Evolutionary conservation across 345 rosid genomes (phyloP), one percentile per base, ranked within the genome.

Genomic region (Bruguiera gymnorhiza): DNA sequence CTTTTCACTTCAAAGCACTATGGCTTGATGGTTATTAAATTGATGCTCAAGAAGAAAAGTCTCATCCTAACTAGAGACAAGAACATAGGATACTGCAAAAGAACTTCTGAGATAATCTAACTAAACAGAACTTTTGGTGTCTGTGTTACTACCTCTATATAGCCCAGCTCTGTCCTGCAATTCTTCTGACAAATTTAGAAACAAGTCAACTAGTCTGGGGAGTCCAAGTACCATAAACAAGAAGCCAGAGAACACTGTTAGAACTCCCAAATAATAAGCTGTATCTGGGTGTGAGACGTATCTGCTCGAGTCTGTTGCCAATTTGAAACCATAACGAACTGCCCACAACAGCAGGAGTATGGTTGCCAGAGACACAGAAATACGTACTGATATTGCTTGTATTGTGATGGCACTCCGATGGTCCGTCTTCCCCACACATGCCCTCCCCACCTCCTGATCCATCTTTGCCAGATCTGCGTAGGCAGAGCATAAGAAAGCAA

Each of bases 261-360:
- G 36, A 66, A 70, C 48, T 26, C 85, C 85, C 5, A 73, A 8
- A 23, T 26, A 72, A 78, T 80, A 78, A 0, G 66, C 79, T 78
- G 76, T 68, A 23, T 70, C 68, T 37, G 43, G 43, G 5, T 70
- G 59, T 16, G 58, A 64, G 0, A 52, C 26, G 20, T 72, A 61
- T 11, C 75, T 76, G 46, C 59, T 55, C 7, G 86, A 75, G 63
- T 78, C 69, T 24, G 57, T 59, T 2, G 75, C 76, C 66, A 73
- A 71, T n/a, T 69, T 39, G 39, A 77, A 72, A 8, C 79, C 82
- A 1, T 59, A 19, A 39, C 43, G 66, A 30, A 78, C 76, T 39
- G 79, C 70, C 63, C 75, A 81, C 21, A 83, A 21, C 31, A 81
- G 60, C 68, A 74, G 10, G 5, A 36, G 30, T 76, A 68, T 72